Evolutionary conservation across 768 basidiomycete genomes (phyloP).

Genomic region (Tricholoma hemisulphureum): DNA sequence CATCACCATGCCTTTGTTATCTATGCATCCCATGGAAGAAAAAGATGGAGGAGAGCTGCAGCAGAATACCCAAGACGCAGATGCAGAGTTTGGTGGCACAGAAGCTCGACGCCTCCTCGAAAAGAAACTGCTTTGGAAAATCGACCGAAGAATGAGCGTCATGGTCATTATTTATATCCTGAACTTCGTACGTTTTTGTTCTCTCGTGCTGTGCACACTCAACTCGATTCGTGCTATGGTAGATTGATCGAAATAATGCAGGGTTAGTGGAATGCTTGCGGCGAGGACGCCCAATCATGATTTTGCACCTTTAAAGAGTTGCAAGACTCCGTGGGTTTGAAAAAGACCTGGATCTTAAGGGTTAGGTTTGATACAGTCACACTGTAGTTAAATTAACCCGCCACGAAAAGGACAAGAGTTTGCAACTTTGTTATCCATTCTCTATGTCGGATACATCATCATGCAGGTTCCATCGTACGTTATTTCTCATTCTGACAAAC

Average conservation of each 20-base stretch:
- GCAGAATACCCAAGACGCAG: slow-evolving; percentile 14
- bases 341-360: slow-evolving; percentile 53
- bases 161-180: slow-evolving; percentile 47
- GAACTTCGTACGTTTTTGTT: slow-evolving; percentile 32
- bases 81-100: slow-evolving; percentile 29
- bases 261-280: slow-evolving; percentile 36
- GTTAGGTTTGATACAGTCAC: slow-evolving; percentile 16
- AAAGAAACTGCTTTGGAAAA: slow-evolving; percentile 40
- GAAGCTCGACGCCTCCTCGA: slow-evolving; percentile 30
- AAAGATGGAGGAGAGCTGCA: no score
- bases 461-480: slow-evolving; percentile 74
- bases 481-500: not conserved
- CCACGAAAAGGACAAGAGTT: slow-evolving; percentile 42
- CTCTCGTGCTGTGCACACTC: not conserved
- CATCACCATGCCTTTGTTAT: no score
- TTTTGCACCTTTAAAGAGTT: slow-evolving; percentile 40
- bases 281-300: slow-evolving; percentile 1
- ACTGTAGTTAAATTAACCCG: not conserved
- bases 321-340: slow-evolving; percentile 68
- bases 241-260: slow-evolving; percentile 73
- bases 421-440: slow-evolving; percentile 55
- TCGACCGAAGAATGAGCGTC: slow-evolving; percentile 53
- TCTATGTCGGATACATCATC: slow-evolving; percentile 66
- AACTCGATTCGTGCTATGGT: slow-evolving; percentile 31
- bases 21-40: slow-evolving; percentile 16